Evolutionary conservation across 192 early-diverging fungal genomes (phyloP), one percentile per base, ranked within the genome.

Genomic region (Coemansia sp.): DNA sequence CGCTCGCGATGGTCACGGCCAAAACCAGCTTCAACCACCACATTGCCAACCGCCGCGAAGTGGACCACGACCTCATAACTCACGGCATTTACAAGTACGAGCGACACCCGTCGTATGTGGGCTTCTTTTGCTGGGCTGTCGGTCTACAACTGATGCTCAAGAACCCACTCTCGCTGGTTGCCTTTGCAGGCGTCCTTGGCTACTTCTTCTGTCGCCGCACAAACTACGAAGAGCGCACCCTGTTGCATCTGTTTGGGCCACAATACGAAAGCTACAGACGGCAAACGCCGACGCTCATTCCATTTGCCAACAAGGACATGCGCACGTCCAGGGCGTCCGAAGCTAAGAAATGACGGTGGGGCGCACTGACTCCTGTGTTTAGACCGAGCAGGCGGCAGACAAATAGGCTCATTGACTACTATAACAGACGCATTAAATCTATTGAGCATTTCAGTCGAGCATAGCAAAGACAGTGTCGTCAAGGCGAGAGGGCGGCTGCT

Each of bases 21-120:
- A 90, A 88, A 53, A 77, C 83, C 12, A 98, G 95, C 74, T 93
- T 93, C 63, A 87, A 85, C 41, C 96, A 98, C 67, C 74, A 86
- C 29, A 87, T 98, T 19, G 86, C 86, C 27, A 83, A 86, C 44
- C 69, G 83, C 17, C 91, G 91, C 63, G 82, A 82, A 35, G 58
- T 61, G 3, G 81, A 87, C 43, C 96, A 98, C 72, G 74, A 70
- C 38, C 83, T 98, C 14, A 90, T 98, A 11, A 92, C 87, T 1
- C 85, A 85, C 33, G 95, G 96, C 11, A 85, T 98, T 37, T 98
- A 98, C 82, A 76, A 73, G 81, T 93, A 86, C 24, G 85, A 95
- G 67, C 86, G 96, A 19, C 96, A 98, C 65, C 96, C 96, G 11
- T 89, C 93, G 11, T 98, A 98, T 62, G 92, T 95, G 62, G 94